A percentile compares a stretch with the other conserved stretches of the same genome.
These are phyloP conservation scores for Hypomyces rosellus DNA, from an alignment of 2,329 filamentous ascomycete species.

Conservation along the genomic window DNA sequence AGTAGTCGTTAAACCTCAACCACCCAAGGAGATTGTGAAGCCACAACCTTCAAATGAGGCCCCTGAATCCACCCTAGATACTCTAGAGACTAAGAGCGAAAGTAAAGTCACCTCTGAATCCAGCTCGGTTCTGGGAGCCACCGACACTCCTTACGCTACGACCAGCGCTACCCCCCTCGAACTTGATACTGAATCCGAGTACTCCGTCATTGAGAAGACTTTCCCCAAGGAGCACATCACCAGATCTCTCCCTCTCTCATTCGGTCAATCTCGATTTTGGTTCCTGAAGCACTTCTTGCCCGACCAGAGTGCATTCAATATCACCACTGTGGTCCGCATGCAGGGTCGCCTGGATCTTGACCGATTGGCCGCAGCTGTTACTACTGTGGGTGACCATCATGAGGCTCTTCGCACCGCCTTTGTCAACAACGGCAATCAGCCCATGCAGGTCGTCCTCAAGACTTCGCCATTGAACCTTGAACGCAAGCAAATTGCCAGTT, in stretches of 20 bases:
- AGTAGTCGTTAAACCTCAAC: background rate
- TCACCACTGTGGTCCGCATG: background rate
- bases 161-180: background rate
- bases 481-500: slow-evolving; percentile 13
- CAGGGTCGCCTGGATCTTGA: background rate
- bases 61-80: background rate
- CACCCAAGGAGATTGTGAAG: background rate
- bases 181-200: background rate
- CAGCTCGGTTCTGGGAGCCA: background rate
- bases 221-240: background rate
- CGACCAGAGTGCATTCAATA: background rate
- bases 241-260: background rate
- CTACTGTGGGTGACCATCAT: slow-evolving; percentile 9
- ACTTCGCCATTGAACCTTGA: slow-evolving; percentile 24
- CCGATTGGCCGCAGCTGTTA: background rate
- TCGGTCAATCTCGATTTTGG: background rate
- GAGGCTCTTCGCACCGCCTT: slow-evolving; percentile 18
- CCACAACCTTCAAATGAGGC: background rate
- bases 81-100: background rate
- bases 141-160: background rate
- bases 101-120: background rate
- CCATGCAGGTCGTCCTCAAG: slow-evolving; percentile 20
- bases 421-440: slow-evolving; percentile 10
- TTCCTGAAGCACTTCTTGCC: background rate
- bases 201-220: background rate